Conservation (phyloP, 495 filamentous ascomycete species). For the Daldinia loculata region DNA sequence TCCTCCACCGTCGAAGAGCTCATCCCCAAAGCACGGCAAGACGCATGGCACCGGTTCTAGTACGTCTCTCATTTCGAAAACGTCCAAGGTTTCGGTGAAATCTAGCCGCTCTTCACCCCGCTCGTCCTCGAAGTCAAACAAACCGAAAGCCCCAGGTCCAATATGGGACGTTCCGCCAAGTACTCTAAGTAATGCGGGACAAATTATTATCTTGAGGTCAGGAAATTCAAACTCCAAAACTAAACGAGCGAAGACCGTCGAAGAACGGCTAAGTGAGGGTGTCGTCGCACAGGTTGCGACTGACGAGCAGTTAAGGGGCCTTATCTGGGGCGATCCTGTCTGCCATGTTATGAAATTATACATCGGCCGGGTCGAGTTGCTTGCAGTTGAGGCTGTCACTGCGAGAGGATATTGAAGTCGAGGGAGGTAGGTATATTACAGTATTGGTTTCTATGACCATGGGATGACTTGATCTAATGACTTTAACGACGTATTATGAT, state of each 20-base stretch:
- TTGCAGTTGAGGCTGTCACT: constrained; percentile 73
- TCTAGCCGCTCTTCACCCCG: constrained; percentile 20
- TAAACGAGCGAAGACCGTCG: constrained; percentile 51
- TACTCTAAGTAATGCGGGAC: constrained; percentile 71
- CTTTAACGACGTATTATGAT: constrained; percentile 23
- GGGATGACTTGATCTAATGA: constrained; percentile 12
- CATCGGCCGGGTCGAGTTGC: constrained; percentile 68
- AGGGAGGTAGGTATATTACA: background rate
- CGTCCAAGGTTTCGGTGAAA: constrained; percentile 35
- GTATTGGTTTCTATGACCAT: background rate
- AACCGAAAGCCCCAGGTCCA: constrained; percentile 36
- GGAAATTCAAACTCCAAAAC: constrained; percentile 46
- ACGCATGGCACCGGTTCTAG: constrained; percentile 41
- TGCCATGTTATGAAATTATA: constrained; percentile 84
- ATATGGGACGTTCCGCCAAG: constrained; percentile 70
- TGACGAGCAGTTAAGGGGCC: constrained; percentile 69
- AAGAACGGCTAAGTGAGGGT: constrained; percentile 55
- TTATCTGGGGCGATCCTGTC: constrained; percentile 81
- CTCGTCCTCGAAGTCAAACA: constrained; percentile 37
- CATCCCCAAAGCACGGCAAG: constrained; percentile 25
- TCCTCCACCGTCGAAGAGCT: constrained; percentile 13
- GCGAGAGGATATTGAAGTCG: constrained; percentile 46
- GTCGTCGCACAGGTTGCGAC: constrained; percentile 68
- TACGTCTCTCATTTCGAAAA: constrained; percentile 44
- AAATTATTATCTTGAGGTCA: constrained; percentile 69